Conservation (phyloP, 2,329 filamentous ascomycete species). For the Monilinia laxa region DNA sequence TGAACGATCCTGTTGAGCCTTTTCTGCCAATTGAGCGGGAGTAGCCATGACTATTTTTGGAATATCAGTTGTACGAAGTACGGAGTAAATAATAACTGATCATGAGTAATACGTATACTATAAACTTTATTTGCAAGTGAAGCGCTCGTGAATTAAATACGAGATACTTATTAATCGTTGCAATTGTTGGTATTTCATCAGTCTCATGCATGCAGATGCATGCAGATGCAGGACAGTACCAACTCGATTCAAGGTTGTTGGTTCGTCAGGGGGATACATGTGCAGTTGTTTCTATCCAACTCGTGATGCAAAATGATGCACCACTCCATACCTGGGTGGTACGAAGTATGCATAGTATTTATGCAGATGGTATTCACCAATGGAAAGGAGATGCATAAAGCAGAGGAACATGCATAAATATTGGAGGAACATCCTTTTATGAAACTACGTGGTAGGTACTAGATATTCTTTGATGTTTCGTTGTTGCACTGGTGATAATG, state of each 20-base stretch:
- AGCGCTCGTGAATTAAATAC: neutral
- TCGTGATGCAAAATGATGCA: neutral
- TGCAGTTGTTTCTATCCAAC: neutral
- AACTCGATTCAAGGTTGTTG: neutral
- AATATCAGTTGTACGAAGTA: too few relatives aligned
- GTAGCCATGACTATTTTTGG: slow-evolving; percentile 27
- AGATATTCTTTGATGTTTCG: too few relatives aligned
- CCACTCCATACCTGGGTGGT: neutral
- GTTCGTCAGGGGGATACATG: neutral
- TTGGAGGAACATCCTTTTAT: too few relatives aligned
- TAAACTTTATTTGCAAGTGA: neutral
- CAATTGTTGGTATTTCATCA: neutral
- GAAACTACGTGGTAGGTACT: too few relatives aligned
- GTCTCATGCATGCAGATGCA: neutral
- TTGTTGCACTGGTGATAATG: too few relatives aligned
- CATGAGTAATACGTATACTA: neutral
- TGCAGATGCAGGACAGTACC: too few relatives aligned
- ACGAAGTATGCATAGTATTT: neutral
- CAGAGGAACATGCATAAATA: too few relatives aligned
- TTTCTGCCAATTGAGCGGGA: slow-evolving; percentile 32
- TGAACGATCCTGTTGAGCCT: slow-evolving; percentile 26
- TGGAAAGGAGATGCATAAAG: too few relatives aligned
- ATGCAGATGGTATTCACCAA: neutral
- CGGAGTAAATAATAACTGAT: neutral
- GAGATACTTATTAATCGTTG: too few relatives aligned